These are phyloP conservation scores for Extremus antarcticus DNA, from an alignment of 495 filamentous ascomycete genomes.

Conservation along the genomic window DNA sequence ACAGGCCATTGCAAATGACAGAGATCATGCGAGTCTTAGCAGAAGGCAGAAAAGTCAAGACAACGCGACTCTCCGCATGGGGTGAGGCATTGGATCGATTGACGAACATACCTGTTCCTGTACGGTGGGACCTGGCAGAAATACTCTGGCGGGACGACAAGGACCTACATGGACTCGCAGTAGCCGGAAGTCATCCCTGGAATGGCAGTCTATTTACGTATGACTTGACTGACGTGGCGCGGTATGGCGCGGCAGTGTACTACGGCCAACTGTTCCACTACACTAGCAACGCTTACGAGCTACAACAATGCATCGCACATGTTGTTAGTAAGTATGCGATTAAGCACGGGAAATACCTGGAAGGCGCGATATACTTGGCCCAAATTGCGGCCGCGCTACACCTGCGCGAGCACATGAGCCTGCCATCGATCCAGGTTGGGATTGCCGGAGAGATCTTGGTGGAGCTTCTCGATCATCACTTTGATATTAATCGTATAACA, in stretches of 20 bases:
- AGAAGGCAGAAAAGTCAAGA: background rate
- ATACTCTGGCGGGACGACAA: background rate
- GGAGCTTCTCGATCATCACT: too few relatives aligned
- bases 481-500: too few relatives aligned
- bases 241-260: background rate
- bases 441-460: too few relatives aligned
- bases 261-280: background rate
- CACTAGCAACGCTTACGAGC: background rate
- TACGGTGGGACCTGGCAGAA: background rate
- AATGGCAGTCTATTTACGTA: background rate
- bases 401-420: too few relatives aligned
- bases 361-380: too few relatives aligned
- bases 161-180: background rate
- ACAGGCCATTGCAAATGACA: too few relatives aligned
- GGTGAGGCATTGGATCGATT: background rate
- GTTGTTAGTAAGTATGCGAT: background rate
- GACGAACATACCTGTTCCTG: background rate
- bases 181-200: background rate
- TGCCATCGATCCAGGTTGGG: too few relatives aligned
- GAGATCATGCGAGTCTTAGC: background rate
- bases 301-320: background rate
- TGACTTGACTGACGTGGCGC: background rate
- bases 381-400: too few relatives aligned
- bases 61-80: background rate
- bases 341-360: too few relatives aligned